These are phyloP conservation scores for Phytophthora nicotianae DNA, from an alignment of 352 stramenopile genomes.

Conservation along the genomic window DNA sequence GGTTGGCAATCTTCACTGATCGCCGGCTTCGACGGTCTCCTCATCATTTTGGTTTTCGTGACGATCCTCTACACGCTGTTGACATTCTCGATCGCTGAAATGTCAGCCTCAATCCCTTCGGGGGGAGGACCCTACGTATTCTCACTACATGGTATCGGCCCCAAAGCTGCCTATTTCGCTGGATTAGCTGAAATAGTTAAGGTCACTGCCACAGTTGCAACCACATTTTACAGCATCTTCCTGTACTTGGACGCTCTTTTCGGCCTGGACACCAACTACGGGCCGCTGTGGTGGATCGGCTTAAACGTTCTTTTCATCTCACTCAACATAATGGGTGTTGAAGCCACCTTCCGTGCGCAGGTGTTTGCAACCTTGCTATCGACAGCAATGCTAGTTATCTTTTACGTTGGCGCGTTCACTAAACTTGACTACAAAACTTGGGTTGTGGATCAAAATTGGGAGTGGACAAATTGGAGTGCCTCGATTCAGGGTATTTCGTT, in stretches of 20 bases:
- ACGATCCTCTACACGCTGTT: slow-evolving; percentile 74
- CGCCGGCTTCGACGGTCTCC: slow-evolving; percentile 40
- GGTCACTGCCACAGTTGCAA: slow-evolving; percentile 54
- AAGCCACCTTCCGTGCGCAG: slow-evolving; percentile 65
- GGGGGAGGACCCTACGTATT: slow-evolving; percentile 78
- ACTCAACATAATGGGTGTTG: slow-evolving; percentile 69
- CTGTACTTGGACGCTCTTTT: slow-evolving; percentile 65
- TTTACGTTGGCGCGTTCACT: slow-evolving; percentile 59
- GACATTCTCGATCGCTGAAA: slow-evolving; percentile 74
- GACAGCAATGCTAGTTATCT: slow-evolving; percentile 53
- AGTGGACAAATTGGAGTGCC: slow-evolving; percentile 51
- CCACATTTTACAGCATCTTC: slow-evolving; percentile 59
- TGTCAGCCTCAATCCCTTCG: slow-evolving; percentile 61
- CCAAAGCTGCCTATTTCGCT: slow-evolving; percentile 58
- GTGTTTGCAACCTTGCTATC: slow-evolving; percentile 59
- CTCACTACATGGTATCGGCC: slow-evolving; percentile 61
- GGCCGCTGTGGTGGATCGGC: slow-evolving; percentile 57
- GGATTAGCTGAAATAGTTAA: slow-evolving; percentile 72
- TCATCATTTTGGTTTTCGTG: slow-evolving; percentile 63
- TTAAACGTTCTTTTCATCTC: slow-evolving; percentile 64
- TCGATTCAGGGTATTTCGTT: slow-evolving; percentile 66
- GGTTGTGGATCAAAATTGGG: slow-evolving; percentile 55
- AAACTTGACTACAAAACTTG: slow-evolving; percentile 61
- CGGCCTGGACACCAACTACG: slow-evolving; percentile 41
- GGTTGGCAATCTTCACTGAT: slow-evolving; percentile 53